phyloP scores from a whole-genome alignment of 2,329 filamentous ascomycete genomes.

The Aspergillus awamori region DNA sequence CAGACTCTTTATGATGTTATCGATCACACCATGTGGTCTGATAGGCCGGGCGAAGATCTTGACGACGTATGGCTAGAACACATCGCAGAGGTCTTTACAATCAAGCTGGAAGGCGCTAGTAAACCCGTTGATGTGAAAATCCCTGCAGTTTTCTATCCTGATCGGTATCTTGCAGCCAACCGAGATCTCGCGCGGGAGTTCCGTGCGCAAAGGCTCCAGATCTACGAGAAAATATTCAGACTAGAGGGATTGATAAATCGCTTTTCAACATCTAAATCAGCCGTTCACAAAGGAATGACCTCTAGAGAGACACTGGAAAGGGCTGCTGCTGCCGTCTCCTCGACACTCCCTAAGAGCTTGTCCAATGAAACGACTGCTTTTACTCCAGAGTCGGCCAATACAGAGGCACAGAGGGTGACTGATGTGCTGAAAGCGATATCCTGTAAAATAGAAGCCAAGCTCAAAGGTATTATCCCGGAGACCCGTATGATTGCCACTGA shows the following conservation, averaged over 20 bases:
- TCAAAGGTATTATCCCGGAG: constrained; percentile 36
- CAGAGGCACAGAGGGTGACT: constrained; percentile 33
- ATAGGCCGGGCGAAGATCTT: constrained; percentile 40
- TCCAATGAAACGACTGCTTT: constrained; percentile 17
- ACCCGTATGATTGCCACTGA: not conserved
- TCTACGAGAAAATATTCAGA: constrained; percentile 36
- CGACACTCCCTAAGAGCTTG: constrained; percentile 29
- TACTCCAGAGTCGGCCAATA: constrained; percentile 23
- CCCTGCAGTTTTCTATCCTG: constrained; percentile 59
- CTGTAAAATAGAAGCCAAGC: constrained; percentile 45
- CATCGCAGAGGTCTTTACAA: constrained; percentile 59
- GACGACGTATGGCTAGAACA: constrained; percentile 53
- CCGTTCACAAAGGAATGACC: constrained; percentile 25
- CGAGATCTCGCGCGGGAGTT: constrained; percentile 52
- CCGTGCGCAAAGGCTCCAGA: constrained; percentile 42
- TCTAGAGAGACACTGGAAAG: constrained; percentile 40
- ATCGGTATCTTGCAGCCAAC: constrained; percentile 61
- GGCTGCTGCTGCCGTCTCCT: constrained; percentile 35
- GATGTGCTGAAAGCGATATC: constrained; percentile 41
- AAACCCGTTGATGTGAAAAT: constrained; percentile 52
- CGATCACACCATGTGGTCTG: constrained; percentile 55
- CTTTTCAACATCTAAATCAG: constrained; percentile 30
- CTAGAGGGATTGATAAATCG: constrained; percentile 36
- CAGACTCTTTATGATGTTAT: constrained; percentile 58
- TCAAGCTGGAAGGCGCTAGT: constrained; percentile 46